Conservation (phyloP, 2,329 filamentous ascomycete species). For the Pseudogymnoascus sp. region DNA sequence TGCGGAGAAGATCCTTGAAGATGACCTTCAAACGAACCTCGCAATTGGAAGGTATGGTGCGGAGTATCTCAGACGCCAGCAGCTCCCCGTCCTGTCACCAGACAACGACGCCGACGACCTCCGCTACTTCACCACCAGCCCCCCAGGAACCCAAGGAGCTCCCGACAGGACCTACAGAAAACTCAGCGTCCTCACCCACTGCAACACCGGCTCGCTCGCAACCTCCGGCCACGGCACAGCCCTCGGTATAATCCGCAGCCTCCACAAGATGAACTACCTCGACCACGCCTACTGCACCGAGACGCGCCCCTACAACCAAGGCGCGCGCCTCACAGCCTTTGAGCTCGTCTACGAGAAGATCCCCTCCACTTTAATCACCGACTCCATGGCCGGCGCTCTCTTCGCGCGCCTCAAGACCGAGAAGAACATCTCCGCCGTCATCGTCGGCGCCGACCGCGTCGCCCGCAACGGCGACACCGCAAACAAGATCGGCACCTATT, state of each 20-base stretch:
- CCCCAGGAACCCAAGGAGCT: constrained; percentile 30
- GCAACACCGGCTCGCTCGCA: constrained; percentile 93
- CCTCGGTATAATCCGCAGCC: constrained; percentile 81
- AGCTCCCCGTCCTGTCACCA: constrained; percentile 21
- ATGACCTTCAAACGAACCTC: constrained; percentile 81
- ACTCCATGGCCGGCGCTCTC: constrained; percentile 91
- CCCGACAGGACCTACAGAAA: constrained; percentile 40
- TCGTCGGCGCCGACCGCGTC: constrained; percentile 91
- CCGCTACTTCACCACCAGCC: constrained; percentile 29
- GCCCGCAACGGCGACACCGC: constrained; percentile 95
- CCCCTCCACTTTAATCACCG: constrained; percentile 83
- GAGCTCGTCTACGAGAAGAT: constrained; percentile 93
- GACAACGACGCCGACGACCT: constrained; percentile 19
- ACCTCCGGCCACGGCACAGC: constrained; percentile 98
- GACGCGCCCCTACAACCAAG: constrained; percentile 96
- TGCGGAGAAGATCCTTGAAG: constrained; percentile 77
- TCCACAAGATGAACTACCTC: constrained; percentile 58
- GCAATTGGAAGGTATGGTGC: constrained; percentile 78
- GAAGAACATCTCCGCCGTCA: constrained; percentile 71
- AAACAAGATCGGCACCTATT: constrained; percentile 97
- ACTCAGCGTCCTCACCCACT: constrained; percentile 88
- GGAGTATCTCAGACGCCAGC: constrained; percentile 57
- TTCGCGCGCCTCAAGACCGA: constrained; percentile 55
- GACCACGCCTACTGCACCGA: constrained; percentile 91
- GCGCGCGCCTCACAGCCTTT: constrained; percentile 87